A percentile compares a stretch with the other conserved stretches of the same genome.
Evolutionary conservation across 768 basidiomycete species (phyloP).

Genomic region (Hygrophorus pudorinus): DNA sequence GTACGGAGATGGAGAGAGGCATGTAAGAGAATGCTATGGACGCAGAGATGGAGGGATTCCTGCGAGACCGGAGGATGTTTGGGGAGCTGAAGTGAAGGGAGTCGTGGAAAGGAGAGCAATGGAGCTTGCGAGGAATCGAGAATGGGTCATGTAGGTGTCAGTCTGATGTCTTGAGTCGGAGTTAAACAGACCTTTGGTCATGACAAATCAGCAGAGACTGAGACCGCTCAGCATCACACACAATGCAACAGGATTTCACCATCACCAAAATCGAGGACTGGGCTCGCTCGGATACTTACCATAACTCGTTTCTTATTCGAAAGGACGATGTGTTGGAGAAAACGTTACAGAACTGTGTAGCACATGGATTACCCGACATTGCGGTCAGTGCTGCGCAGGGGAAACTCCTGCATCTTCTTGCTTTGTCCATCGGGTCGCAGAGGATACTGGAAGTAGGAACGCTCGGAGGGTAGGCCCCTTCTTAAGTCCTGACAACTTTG

Average conservation of each 20-base stretch:
- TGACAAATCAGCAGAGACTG: too few species aligned
- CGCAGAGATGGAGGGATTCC: conserved; percentile 13
- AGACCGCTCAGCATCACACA: too few species aligned
- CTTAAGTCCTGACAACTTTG: neutral
- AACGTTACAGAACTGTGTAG: conserved; percentile 28
- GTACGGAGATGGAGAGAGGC: conserved; percentile 59
- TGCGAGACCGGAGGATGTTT: conserved; percentile 43
- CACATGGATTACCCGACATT: conserved; percentile 40
- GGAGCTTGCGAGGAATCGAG: conserved; percentile 47
- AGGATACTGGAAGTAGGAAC: conserved; percentile 57
- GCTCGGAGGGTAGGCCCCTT: conserved; percentile 41
- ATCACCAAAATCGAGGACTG: conserved; percentile 41
- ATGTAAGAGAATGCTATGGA: conserved; percentile 37
- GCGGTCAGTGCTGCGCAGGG: conserved; percentile 46
- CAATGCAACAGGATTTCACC: too few species aligned
- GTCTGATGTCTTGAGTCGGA: too few species aligned
- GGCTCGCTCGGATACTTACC: conserved; percentile 43
- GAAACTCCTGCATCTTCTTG: conserved; percentile 46
- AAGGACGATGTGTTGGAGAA: conserved; percentile 33
- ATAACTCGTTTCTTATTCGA: conserved; percentile 42
- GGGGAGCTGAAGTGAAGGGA: conserved; percentile 55
- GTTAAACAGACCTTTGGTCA: too few species aligned
- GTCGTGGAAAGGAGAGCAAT: conserved; percentile 47
- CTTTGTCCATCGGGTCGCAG: conserved; percentile 41
- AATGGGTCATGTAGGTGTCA: conserved; percentile 32